Evolutionary conservation across 805 yeast species (phyloP).

Genomic region (Starmerella sp.): DNA sequence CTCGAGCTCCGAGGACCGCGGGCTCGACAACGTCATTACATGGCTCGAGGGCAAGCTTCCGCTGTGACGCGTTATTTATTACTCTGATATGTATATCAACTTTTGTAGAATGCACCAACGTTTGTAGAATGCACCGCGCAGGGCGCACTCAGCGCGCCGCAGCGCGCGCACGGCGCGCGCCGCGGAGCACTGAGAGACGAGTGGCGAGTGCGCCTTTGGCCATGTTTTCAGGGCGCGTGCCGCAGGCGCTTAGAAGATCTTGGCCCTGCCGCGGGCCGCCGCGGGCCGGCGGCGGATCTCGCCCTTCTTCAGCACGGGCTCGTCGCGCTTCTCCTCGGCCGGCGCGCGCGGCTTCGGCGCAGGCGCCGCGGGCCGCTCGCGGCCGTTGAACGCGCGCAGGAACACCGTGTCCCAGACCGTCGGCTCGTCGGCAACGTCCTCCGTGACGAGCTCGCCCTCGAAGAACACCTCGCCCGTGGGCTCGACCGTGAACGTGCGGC

Average conservation of each 20-base stretch:
- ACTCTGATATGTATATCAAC: background rate
- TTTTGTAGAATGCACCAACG: no score
- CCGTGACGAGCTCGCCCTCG: constrained; percentile 25
- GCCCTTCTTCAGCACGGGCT: constrained; percentile 18
- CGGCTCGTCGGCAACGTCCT: constrained; percentile 27
- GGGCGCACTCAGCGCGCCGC: no score
- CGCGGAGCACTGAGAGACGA: no score
- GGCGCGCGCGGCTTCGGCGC: constrained; percentile 17
- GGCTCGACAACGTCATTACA: constrained; percentile 1
- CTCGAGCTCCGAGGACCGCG: constrained; percentile 6
- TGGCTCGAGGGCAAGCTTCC: constrained; percentile 17
- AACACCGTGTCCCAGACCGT: constrained; percentile 27
- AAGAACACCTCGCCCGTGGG: constrained; percentile 28
- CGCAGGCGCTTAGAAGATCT: constrained; percentile 11
- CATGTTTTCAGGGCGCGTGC: background rate
- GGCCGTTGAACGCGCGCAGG: background rate
- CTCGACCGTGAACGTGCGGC: constrained; percentile 26
- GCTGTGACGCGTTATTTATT: background rate
- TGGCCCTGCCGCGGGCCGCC: constrained; percentile 21
- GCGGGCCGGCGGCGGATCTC: constrained; percentile 21
- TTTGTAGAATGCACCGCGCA: no score
- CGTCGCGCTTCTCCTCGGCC: constrained; percentile 14
- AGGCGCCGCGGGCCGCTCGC: constrained; percentile 11
- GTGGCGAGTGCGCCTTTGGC: background rate
- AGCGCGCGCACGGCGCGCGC: no score